Conservation (phyloP, 345 rosid species). For the Heritiera littoralis region DNA sequence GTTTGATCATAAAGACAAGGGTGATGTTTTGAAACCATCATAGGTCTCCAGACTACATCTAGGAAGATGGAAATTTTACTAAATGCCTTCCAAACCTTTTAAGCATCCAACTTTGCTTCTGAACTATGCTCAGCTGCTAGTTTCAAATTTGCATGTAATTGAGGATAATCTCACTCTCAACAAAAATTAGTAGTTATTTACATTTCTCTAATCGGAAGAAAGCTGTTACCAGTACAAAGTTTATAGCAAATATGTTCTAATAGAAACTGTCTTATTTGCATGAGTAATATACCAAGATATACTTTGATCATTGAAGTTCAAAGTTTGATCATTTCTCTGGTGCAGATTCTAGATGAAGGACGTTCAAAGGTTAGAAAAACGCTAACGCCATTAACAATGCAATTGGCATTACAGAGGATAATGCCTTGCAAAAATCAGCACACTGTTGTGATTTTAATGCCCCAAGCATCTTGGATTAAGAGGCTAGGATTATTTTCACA, state of each 20-base stretch:
- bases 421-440: conserved; percentile 66
- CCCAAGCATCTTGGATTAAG: conserved; percentile 43
- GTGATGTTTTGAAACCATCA: background rate
- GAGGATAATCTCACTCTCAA: background rate
- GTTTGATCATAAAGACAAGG: background rate
- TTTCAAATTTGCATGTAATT: background rate
- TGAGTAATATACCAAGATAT: background rate
- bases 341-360: conserved; percentile 72
- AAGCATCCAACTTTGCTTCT: background rate
- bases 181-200: background rate
- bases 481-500: conserved; percentile 44
- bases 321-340: conserved; percentile 13
- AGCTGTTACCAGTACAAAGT: background rate
- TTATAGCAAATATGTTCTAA: background rate
- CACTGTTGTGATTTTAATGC: conserved; percentile 82
- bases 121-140: background rate
- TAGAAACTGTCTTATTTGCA: background rate
- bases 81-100: background rate
- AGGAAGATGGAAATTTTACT: background rate
- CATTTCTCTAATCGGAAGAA: background rate
- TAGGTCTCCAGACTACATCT: background rate
- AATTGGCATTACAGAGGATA: conserved; percentile 58
- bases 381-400: conserved; percentile 52
- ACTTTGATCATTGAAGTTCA: background rate
- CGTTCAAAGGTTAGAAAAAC: conserved; percentile 62